These are phyloP conservation scores for Alternaria angustiovoidea DNA, from an alignment of 2,329 filamentous ascomycete genomes.

Conservation along the genomic window DNA sequence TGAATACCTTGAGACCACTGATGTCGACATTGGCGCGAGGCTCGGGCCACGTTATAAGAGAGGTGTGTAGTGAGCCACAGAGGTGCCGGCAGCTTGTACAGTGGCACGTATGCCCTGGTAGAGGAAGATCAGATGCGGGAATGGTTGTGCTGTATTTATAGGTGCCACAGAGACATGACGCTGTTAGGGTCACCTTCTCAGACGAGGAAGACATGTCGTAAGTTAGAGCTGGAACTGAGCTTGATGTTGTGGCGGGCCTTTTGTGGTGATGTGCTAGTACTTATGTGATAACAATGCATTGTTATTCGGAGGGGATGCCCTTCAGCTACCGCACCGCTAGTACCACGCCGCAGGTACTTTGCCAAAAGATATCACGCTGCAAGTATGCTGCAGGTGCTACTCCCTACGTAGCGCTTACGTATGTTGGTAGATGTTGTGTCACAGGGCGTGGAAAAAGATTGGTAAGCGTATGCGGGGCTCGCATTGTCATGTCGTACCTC, in stretches of 20 bases:
- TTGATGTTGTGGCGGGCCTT: no score
- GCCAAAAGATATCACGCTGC: neutral
- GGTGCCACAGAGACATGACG: constrained; percentile 58
- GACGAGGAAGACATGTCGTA: neutral
- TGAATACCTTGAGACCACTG: constrained; percentile 48
- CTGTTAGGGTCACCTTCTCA: constrained; percentile 40
- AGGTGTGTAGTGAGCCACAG: constrained; percentile 55
- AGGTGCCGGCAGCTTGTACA: constrained; percentile 60
- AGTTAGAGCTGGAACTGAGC: neutral
- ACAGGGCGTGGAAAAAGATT: constrained; percentile 6
- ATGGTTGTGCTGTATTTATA: constrained; percentile 53
- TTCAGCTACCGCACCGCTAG: neutral
- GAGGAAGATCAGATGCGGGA: constrained; percentile 50
- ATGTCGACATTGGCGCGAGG: constrained; percentile 38
- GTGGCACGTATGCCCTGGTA: constrained; percentile 57
- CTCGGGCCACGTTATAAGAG: constrained; percentile 51
- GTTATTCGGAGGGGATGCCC: neutral
- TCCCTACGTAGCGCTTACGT: neutral
- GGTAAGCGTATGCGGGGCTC: constrained; percentile 30
- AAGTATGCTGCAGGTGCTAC: neutral
- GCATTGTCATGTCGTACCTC: constrained; percentile 6
- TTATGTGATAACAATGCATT: neutral
- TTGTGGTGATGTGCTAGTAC: neutral
- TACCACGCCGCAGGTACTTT: neutral
- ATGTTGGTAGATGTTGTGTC: neutral